Conservation (phyloP, 805 yeast genomes). For the Ogataea philodendri region DNA sequence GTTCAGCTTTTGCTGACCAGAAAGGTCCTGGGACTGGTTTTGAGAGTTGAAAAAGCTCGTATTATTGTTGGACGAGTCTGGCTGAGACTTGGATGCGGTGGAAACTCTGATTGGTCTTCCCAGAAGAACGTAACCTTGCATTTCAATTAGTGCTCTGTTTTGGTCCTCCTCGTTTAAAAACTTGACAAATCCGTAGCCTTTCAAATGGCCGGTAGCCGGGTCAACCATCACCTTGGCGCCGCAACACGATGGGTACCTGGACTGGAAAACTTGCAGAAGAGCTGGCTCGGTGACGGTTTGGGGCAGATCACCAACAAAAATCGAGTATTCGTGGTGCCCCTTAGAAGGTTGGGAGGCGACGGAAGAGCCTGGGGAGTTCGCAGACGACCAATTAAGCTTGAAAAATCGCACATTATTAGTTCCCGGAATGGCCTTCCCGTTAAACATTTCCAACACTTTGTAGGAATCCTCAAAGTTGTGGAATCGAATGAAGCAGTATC, state of each 20-base stretch:
- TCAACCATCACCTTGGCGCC: slow-evolving; percentile 80
- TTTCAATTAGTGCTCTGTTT: slow-evolving; percentile 68
- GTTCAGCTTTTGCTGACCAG: slow-evolving; percentile 14
- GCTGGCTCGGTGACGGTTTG: slow-evolving; percentile 68
- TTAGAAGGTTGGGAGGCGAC: slow-evolving; percentile 14
- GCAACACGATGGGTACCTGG: slow-evolving; percentile 68
- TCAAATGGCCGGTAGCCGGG: slow-evolving; percentile 62
- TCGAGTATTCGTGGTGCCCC: slow-evolving; percentile 48
- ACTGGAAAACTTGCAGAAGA: slow-evolving; percentile 63
- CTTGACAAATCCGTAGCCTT: slow-evolving; percentile 90
- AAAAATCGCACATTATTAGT: slow-evolving; percentile 50
- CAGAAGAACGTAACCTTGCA: slow-evolving; percentile 75
- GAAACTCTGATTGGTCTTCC: slow-evolving; percentile 78
- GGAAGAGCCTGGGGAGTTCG: slow-evolving; percentile 24
- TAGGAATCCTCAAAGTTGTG: slow-evolving; percentile 57
- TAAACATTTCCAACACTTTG: slow-evolving; percentile 56
- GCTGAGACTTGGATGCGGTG: slow-evolving; percentile 48
- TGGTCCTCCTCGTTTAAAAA: slow-evolving; percentile 65
- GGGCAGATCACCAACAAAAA: slow-evolving; percentile 84
- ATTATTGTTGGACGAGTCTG: slow-evolving; percentile 6
- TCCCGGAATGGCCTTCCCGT: slow-evolving; percentile 72
- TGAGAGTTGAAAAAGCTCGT: slow-evolving; percentile 7
- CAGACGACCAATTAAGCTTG: slow-evolving; percentile 78
- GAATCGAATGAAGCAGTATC: slow-evolving; percentile 83
- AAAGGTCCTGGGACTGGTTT: slow-evolving; percentile 12